Base-by-base conservation (phyloP, 768 basidiomycete species). In the Mycena indigotica region DNA sequence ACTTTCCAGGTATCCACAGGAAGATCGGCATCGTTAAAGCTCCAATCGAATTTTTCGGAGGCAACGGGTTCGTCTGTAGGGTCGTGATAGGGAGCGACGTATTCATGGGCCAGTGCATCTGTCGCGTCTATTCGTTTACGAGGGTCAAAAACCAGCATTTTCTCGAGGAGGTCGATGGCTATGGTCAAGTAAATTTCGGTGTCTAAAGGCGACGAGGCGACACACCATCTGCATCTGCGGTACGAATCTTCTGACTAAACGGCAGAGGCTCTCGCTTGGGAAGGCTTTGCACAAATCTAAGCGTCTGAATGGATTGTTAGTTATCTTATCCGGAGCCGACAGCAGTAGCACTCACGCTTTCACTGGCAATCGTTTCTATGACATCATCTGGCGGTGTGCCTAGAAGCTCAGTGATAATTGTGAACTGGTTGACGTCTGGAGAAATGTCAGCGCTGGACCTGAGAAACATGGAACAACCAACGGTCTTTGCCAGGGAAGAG, bases 311-410 rank as follows among this genome's bases (percentile, higher is more conserved):
- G 12, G 13, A 19, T 39, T 17, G 45, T 57, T 51, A 60, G 40
- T 50, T 52, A 57, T 64, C 53, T 55, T 56, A 39, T 56, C 54
- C 46, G 51, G 38, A 35, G 30, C 41, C 49, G 46, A 16, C 50
- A 55, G 25, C 56, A 28, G 39, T 38, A 54, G 44, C 32, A 74
- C 88, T 55, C 66, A 97, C 95, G 76, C 98, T 98, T 78, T 98
- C 95, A 69, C 92, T 95, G 49, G 91, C 91, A 68, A 99, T 98
- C 44, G 97, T 98, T 75, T 97, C 88, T 66, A 99, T 98, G 78
- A 98, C 97, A 81, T 98, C 97, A 82, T 98, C 95, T 5, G 95
- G 93, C 29, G 97, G 97, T n/a, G 97, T 98, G 35, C 97, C 97
- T 53, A 99, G 78, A 16, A 98, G 79, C 72, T 99, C 96, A 40